Evolutionary conservation across 495 filamentous ascomycete species (phyloP).

Genomic region (Letharia columbiana): DNA sequence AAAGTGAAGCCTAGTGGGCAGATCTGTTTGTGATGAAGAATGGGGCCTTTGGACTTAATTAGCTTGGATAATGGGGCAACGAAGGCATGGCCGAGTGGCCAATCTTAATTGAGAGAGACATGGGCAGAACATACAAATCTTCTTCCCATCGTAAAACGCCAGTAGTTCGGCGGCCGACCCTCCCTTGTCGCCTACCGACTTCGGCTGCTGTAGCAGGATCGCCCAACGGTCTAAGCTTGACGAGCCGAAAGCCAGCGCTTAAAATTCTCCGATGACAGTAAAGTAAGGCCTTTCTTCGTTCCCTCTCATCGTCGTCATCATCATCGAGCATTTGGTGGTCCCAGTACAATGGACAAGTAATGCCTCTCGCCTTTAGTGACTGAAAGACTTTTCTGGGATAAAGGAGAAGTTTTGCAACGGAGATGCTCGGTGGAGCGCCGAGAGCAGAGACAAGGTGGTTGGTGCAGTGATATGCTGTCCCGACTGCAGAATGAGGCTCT

Average conservation of each 20-base stretch:
- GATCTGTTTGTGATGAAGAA: constrained; percentile 15
- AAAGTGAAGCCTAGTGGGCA: constrained; percentile 17
- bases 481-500: neutral
- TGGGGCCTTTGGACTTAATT: too few relatives aligned
- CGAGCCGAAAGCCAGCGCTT: neutral
- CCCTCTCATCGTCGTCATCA: neutral
- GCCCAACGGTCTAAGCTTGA: neutral
- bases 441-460: neutral
- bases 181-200: neutral
- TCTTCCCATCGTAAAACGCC: neutral
- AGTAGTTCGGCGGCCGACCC: neutral
- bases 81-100: neutral
- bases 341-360: neutral
- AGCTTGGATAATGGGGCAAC: neutral
- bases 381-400: neutral
- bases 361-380: neutral
- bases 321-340: neutral
- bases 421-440: neutral
- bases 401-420: neutral
- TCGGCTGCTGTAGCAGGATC: neutral
- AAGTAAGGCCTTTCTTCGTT: neutral
- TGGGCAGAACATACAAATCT: neutral
- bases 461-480: neutral
- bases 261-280: neutral
- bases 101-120: neutral